A percentile compares a stretch with the other conserved stretches of the same genome.
These are phyloP conservation scores for Fusarium sacchari DNA, from an alignment of 2,329 filamentous ascomycete genomes.

Conservation along the genomic window DNA sequence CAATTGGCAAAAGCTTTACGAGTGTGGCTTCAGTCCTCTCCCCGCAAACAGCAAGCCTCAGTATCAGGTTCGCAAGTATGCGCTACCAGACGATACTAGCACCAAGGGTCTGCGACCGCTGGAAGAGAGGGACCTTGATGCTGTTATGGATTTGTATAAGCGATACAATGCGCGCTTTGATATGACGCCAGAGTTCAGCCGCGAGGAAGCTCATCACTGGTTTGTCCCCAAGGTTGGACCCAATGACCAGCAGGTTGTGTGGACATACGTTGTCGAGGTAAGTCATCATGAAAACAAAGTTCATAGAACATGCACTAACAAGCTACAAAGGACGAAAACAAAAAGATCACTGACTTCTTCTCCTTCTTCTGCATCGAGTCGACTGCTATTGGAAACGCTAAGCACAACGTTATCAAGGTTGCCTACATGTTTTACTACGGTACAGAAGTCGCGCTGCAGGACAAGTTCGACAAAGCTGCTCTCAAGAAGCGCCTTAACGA, in stretches of 20 bases:
- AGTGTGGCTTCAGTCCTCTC: constrained; percentile 91
- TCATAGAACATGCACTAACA: background rate
- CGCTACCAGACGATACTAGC: constrained; percentile 77
- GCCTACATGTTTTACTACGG: constrained; percentile 99
- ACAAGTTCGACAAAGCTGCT: constrained; percentile 62
- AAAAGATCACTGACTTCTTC: constrained; percentile 94
- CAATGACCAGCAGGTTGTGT: constrained; percentile 82
- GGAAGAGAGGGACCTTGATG: constrained; percentile 79
- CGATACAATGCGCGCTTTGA: constrained; percentile 84
- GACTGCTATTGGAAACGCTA: constrained; percentile 84
- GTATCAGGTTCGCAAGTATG: constrained; percentile 87
- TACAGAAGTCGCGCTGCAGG: constrained; percentile 77
- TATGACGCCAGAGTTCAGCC: constrained; percentile 82
- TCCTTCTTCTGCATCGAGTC: constrained; percentile 97
- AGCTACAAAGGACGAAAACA: constrained; percentile 61
- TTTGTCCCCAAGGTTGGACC: constrained; percentile 73
- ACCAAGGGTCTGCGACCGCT: constrained; percentile 83
- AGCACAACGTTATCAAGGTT: constrained; percentile 82
- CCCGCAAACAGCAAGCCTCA: constrained; percentile 84
- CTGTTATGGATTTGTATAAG: constrained; percentile 77
- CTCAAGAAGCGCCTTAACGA: constrained; percentile 83
- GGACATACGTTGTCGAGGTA: constrained; percentile 91
- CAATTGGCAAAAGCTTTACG: constrained; percentile 96
- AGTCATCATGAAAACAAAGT: constrained; percentile 15
- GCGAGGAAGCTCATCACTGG: constrained; percentile 89